Conservation (phyloP, 768 basidiomycete genomes). For the Tricholoma matsutake region DNA sequence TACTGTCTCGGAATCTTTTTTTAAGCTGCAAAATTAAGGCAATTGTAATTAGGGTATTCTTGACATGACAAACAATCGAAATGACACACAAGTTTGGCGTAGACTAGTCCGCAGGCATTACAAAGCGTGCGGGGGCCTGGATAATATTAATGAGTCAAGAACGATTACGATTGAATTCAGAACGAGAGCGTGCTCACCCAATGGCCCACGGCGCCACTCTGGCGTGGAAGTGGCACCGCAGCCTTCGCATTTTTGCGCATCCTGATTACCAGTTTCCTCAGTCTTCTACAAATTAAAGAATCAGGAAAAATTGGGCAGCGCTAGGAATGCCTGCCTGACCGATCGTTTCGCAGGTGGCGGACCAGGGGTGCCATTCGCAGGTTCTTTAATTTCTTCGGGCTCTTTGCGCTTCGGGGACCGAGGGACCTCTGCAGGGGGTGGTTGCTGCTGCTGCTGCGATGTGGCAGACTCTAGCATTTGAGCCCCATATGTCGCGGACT, state of each 20-base stretch:
- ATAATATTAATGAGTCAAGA: neutral
- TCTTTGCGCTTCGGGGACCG: conserved; percentile 11
- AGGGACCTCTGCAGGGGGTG: conserved; percentile 3
- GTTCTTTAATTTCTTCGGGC: conserved; percentile 6
- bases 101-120: conserved; percentile 85
- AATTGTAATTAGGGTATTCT: conserved; percentile 1
- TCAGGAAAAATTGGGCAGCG: neutral
- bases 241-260: conserved; percentile 75
- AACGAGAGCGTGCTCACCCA: conserved; percentile 51
- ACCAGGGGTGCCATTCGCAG: conserved; percentile 1
- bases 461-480: conserved; percentile 45
- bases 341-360: conserved; percentile 15
- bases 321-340: conserved; percentile 6
- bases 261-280: conserved; percentile 33
- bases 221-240: conserved; percentile 84
- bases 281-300: conserved; percentile 7
- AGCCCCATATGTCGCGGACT: conserved; percentile 40
- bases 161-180: neutral
- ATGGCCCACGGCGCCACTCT: conserved; percentile 81
- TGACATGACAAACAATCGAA: conserved; percentile 7
- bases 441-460: conserved; percentile 9
- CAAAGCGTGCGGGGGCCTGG: conserved; percentile 79
- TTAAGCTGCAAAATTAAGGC: neutral
- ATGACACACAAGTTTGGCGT: conserved; percentile 73
- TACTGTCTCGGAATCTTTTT: conserved; percentile 25